These are phyloP conservation scores for Aspergillus novoparasiticus DNA, from an alignment of 2,329 filamentous ascomycete species.

Conservation along the genomic window DNA sequence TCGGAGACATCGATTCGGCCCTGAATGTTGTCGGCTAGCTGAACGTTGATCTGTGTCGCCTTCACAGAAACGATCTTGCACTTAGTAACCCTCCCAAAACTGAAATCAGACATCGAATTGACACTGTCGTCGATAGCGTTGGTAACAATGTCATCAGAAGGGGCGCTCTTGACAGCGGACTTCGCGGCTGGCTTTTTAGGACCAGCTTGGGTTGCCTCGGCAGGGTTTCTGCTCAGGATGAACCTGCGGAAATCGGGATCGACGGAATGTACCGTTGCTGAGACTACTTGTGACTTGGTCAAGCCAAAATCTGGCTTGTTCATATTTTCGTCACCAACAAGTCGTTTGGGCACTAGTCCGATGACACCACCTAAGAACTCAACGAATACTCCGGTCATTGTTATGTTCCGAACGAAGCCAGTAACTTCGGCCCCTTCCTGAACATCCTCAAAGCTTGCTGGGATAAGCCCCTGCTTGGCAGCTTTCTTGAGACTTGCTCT, in stretches of 20 bases:
- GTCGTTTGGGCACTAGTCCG: conserved; percentile 77
- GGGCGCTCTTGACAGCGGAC: conserved; percentile 34
- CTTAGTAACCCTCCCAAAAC: conserved; percentile 71
- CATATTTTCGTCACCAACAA: conserved; percentile 71
- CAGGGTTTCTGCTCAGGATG: conserved; percentile 60
- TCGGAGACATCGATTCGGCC: conserved; percentile 94
- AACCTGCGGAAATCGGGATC: conserved; percentile 73
- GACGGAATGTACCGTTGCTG: conserved; percentile 70
- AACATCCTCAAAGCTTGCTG: conserved; percentile 72
- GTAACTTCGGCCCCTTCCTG: conserved; percentile 68
- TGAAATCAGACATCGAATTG: conserved; percentile 69
- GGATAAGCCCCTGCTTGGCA: conserved; percentile 69
- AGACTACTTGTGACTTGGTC: conserved; percentile 73
- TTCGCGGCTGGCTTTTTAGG: conserved; percentile 33
- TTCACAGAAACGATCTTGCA: conserved; percentile 83
- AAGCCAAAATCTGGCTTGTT: conserved; percentile 75
- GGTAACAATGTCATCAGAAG: conserved; percentile 41
- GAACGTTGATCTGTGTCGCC: conserved; percentile 88
- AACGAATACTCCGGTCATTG: conserved; percentile 79
- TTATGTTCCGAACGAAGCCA: conserved; percentile 86
- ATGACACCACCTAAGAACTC: conserved; percentile 78
- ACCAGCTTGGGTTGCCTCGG: conserved; percentile 54
- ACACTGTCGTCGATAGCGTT: conserved; percentile 69
- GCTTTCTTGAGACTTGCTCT: conserved; percentile 82
- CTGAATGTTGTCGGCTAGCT: conserved; percentile 81